Conservation (phyloP, 768 basidiomycete species). For the Fomitopsis pulvina region DNA sequence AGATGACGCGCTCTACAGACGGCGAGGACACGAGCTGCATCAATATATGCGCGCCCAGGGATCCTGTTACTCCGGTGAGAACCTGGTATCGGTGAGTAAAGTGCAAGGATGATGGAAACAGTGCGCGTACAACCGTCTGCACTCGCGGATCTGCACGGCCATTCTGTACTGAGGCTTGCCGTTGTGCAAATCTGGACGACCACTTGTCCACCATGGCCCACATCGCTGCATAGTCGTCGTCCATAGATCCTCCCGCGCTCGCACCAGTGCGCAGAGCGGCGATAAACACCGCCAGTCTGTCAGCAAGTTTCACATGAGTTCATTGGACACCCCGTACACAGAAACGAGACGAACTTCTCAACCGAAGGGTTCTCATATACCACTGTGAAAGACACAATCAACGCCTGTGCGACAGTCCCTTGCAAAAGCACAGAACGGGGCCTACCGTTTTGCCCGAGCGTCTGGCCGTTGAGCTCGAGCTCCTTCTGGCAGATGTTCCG, state of each 20-base stretch:
- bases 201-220: constrained; percentile 40
- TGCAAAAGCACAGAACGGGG: too few species aligned
- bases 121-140: not conserved
- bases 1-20: constrained; percentile 37
- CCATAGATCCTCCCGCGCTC: constrained; percentile 12
- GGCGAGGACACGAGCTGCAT: constrained; percentile 32
- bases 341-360: constrained; percentile 24
- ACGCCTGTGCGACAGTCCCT: too few species aligned
- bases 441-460: constrained; percentile 30
- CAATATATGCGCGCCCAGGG: constrained; percentile 49
- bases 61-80: constrained; percentile 48
- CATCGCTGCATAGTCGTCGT: constrained; percentile 34
- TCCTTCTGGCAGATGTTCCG: constrained; percentile 41
- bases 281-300: constrained; percentile 37
- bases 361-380: constrained; percentile 48
- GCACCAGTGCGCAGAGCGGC: constrained; percentile 28
- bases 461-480: constrained; percentile 23
- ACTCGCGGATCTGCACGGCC: not conserved
- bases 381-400: constrained; percentile 17
- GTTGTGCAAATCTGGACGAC: constrained; percentile 9
- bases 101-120: not conserved
- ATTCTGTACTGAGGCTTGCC: not conserved
- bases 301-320: constrained; percentile 1
- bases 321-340: not conserved
- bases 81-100: constrained; percentile 19